Conservation (phyloP, 2,329 filamentous ascomycete genomes). For the Colletotrichum filicis region DNA sequence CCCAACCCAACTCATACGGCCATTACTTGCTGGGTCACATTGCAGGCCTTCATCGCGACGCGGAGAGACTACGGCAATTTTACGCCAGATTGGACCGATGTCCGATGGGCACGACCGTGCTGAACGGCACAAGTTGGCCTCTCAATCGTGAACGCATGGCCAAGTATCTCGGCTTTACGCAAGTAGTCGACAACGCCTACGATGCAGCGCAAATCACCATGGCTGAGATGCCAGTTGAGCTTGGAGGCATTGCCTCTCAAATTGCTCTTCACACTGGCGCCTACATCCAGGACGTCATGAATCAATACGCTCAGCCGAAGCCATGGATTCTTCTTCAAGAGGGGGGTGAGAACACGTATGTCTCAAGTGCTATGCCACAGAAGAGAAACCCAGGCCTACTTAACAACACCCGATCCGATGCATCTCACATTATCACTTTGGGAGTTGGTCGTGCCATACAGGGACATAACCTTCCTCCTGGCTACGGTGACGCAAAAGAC, state of each 20-base stretch:
- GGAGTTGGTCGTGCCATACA: conserved; percentile 26
- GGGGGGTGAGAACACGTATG: conserved; percentile 25
- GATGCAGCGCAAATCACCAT: conserved; percentile 28
- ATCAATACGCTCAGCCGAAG: conserved; percentile 22
- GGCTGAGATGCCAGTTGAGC: conserved; percentile 25
- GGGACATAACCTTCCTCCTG: conserved; percentile 23
- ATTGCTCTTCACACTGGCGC: conserved; percentile 21
- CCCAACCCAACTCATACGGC: conserved; percentile 28
- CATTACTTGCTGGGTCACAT: conserved; percentile 24
- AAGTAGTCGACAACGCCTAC: conserved; percentile 25
- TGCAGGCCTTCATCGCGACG: conserved; percentile 17
- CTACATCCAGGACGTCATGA: conserved; percentile 30
- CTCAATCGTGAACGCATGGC: conserved; percentile 31
- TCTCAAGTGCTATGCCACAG: conserved; percentile 31
- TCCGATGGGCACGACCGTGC: conserved; percentile 25
- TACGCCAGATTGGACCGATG: conserved; percentile 23
- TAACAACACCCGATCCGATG: conserved; percentile 5
- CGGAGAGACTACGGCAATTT: conserved; percentile 17
- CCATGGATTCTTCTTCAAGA: conserved; percentile 30
- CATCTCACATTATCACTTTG: conserved; percentile 15
- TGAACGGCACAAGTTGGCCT: conserved; percentile 31
- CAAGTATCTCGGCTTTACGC: conserved; percentile 23
- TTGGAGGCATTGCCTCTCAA: conserved; percentile 13
- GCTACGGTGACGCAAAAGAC: conserved; percentile 25
- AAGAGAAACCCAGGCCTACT: conserved; percentile 23